Base-by-base conservation (phyloP, 768 basidiomycete genomes). In the Coprinellus micaceus region DNA sequence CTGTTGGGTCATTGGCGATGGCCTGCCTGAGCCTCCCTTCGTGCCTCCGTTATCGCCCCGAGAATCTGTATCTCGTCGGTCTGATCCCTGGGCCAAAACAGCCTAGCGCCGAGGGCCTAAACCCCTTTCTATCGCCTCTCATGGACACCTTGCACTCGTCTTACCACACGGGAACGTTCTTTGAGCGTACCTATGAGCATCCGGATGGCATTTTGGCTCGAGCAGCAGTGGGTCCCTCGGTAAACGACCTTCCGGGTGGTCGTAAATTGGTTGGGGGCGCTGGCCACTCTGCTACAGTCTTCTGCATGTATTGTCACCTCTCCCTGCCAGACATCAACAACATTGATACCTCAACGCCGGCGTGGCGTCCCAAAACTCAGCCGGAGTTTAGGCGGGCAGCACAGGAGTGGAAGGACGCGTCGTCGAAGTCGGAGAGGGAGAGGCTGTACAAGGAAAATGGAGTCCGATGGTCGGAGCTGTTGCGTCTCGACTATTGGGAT, bases 31-130 rank as follows among this genome's bases (percentile, higher is more conserved):
- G 69, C 54, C 67, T 75, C 9, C 74, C 74, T 4, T 61, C 62
- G 2, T 49, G 58, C 33, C 24, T 66, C 19, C 63, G 60, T 9
- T 66, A 67, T 47, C 53, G 57, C 25, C 25, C 58, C 0, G 68
- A 75, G 52, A 77, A 79, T 52, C 65, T 78, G 58, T 77, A 66
- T 57, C 54, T 67, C 15, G 67, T 61, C 1, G 73, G 70, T 1
- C 64, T 26, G 58, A 58, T 62, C 11, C 59, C 63, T 6, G 61
- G 63, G 3, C 63, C 63, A 9, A 37, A 51, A 4, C 53, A 71
- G 30, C 75, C 77, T 2, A 58, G 58, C 0, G 53, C 66, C 0
- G 43, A 66, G 0, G 59, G 72, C 28, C 62, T 77, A 2, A 76
- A 78, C 30, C 69, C 71, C 33, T 51, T 71, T n/a, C 61, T 80